Conservation (phyloP, 2,329 filamentous ascomycete species). For the Fusarium citri region DNA sequence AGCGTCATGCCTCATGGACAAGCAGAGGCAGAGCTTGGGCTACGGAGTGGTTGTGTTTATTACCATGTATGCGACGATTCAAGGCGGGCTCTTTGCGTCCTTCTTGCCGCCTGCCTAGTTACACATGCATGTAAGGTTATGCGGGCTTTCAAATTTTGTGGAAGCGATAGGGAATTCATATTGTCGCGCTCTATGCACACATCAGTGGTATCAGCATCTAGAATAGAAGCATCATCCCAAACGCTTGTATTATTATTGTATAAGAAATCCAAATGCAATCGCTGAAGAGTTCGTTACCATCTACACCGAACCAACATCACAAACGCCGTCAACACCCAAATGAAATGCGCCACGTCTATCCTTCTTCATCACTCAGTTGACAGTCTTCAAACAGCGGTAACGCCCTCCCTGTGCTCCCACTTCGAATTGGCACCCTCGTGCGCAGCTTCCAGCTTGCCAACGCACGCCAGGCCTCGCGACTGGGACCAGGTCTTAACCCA, state of each 20-base stretch:
- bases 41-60: slow-evolving; percentile 71
- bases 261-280: slow-evolving; percentile 6
- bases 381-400: not conserved
- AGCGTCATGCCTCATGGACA: slow-evolving; percentile 60
- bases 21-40: slow-evolving; percentile 49
- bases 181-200: not conserved
- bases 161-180: not conserved
- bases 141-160: not conserved
- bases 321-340: slow-evolving; percentile 20
- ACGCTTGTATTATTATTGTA: slow-evolving; percentile 18
- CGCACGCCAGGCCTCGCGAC: not conserved
- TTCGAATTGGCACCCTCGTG: not conserved
- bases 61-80: slow-evolving; percentile 84
- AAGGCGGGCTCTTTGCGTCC: slow-evolving; percentile 85
- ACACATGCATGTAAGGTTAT: not conserved
- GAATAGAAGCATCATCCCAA: not conserved
- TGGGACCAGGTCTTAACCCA: not conserved
- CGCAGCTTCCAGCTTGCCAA: not conserved
- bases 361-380: slow-evolving; percentile 1
- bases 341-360: slow-evolving; percentile 23
- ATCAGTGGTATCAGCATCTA: not conserved
- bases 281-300: slow-evolving; percentile 17
- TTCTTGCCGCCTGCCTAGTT: slow-evolving; percentile 88
- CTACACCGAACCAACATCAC: slow-evolving; percentile 27
- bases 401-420: not conserved